Conservation (phyloP, 257 asterid species). For the Primulina tabacum region DNA sequence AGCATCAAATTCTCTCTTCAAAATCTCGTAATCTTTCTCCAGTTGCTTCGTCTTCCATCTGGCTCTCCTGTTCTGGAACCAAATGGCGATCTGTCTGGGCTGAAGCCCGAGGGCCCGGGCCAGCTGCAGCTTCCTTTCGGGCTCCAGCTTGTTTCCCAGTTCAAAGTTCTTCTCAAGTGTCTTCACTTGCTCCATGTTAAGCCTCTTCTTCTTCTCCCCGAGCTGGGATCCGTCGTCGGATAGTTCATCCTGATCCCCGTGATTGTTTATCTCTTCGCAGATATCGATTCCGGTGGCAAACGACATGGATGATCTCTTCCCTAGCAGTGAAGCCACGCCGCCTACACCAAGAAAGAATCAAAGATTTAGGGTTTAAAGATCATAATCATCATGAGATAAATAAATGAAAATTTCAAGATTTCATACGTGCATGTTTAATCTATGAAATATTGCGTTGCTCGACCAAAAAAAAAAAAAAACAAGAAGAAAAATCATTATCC, state of each 20-base stretch:
- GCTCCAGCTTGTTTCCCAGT: conserved; percentile 47
- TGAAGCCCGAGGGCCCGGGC: conserved; percentile 46
- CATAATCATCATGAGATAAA: no score
- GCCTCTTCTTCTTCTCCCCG: conserved; percentile 46
- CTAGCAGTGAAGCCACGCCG: conserved; percentile 18
- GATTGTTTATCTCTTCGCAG: conserved; percentile 1
- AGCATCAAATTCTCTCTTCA: conserved; percentile 44
- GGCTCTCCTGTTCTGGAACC: conserved; percentile 59
- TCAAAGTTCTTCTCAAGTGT: conserved; percentile 47
- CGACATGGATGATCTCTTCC: conserved; percentile 20
- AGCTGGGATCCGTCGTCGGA: conserved; percentile 50
- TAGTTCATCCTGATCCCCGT: conserved; percentile 36
- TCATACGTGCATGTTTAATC: no score
- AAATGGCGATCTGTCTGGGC: conserved; percentile 50
- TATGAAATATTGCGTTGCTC: no score
- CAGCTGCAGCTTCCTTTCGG: conserved; percentile 36
- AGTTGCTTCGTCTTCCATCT: conserved; percentile 48
- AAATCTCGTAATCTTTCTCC: conserved; percentile 41
- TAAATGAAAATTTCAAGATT: not conserved
- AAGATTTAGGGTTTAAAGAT: not conserved
- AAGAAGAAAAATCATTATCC: no score
- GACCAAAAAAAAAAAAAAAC: no score
- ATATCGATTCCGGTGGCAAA: not conserved
- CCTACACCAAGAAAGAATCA: conserved; percentile 17
- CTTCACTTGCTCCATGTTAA: conserved; percentile 39